Percentiles rank a stretch among this genome's conserved stretches.
phyloP scores from a whole-genome alignment of 345 rosid species.

The Dovyalis caffra region DNA sequence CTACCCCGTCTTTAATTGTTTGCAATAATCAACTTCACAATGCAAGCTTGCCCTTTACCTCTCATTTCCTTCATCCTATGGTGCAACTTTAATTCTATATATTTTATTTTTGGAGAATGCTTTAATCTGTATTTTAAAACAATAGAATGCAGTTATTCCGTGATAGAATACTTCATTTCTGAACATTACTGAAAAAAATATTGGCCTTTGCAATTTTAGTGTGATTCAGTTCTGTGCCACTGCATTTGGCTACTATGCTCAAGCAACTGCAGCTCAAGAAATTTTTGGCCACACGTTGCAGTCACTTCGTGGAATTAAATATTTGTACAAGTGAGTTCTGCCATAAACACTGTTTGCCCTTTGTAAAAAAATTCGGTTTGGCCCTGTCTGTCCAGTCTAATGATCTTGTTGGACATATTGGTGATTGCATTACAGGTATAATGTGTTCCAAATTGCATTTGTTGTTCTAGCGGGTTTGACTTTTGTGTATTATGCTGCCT shows the following conservation, averaged over 20 bases:
- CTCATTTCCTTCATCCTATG: not conserved
- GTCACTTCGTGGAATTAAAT: constrained; percentile 93
- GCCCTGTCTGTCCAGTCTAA: constrained; percentile 9
- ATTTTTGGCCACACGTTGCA: constrained; percentile 97
- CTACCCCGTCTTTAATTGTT: not conserved
- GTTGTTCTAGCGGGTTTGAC: constrained; percentile 80
- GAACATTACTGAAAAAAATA: constrained; percentile 1
- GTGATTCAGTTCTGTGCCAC: constrained; percentile 95
- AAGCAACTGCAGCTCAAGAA: constrained; percentile 99
- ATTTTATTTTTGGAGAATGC: not conserved
- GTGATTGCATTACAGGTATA: constrained; percentile 57
- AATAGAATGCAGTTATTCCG: not conserved
- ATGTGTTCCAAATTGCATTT: constrained; percentile 87
- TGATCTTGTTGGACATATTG: constrained; percentile 6
- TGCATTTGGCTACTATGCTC: constrained; percentile 96
- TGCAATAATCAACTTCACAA: not conserved
- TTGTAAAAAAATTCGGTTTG: not conserved
- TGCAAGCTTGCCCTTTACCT: not conserved
- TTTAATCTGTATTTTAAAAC: not conserved
- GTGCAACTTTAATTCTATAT: not conserved
- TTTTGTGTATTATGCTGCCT: constrained; percentile 74
- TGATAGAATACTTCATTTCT: constrained; percentile 3
- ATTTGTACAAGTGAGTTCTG: constrained; percentile 79
- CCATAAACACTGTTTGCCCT: not conserved
- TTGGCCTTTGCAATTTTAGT: constrained; percentile 47